These are phyloP conservation scores for Leccinum fuscescens DNA, from an alignment of 1,284 basidiomycete genomes.

Conservation along the genomic window DNA sequence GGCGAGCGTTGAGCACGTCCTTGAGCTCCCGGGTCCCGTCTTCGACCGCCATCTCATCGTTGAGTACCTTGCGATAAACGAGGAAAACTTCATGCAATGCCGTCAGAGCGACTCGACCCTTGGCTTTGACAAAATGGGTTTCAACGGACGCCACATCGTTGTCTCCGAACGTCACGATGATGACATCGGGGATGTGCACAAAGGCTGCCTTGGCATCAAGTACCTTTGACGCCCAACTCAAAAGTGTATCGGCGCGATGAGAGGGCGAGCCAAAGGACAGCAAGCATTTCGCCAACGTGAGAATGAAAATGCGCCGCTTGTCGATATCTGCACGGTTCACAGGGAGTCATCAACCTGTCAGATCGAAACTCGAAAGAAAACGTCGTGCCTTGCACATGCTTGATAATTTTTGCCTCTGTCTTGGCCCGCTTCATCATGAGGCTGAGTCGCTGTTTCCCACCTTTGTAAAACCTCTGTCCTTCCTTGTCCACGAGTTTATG, in stretches of 20 bases:
- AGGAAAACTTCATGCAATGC: conserved; percentile 70
- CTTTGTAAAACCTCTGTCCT: conserved; percentile 29
- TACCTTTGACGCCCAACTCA: conserved; percentile 53
- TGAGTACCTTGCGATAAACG: conserved; percentile 76
- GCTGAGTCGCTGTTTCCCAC: conserved; percentile 28
- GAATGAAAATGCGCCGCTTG: conserved; percentile 71
- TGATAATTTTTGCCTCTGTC: conserved; percentile 23
- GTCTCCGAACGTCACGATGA: conserved; percentile 77
- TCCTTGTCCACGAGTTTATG: conserved; percentile 12
- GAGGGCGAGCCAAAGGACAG: conserved; percentile 83
- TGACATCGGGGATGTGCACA: conserved; percentile 76
- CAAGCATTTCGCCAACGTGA: conserved; percentile 79
- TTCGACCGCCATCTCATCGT: conserved; percentile 66
- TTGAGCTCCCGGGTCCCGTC: conserved; percentile 64
- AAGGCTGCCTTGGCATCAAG: conserved; percentile 68
- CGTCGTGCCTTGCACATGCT: conserved; percentile 33
- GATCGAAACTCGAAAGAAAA: background rate
- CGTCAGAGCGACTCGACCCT: conserved; percentile 71
- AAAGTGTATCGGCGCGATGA: conserved; percentile 82
- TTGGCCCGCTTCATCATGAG: conserved; percentile 24
- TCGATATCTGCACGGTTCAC: conserved; percentile 48
- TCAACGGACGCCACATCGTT: conserved; percentile 56
- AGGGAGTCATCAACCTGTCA: background rate
- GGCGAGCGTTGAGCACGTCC: conserved; percentile 56
- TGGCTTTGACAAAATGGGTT: conserved; percentile 77